These are phyloP conservation scores for Tylopilus sp. DNA, from an alignment of 768 basidiomycete genomes.

Conservation along the genomic window DNA sequence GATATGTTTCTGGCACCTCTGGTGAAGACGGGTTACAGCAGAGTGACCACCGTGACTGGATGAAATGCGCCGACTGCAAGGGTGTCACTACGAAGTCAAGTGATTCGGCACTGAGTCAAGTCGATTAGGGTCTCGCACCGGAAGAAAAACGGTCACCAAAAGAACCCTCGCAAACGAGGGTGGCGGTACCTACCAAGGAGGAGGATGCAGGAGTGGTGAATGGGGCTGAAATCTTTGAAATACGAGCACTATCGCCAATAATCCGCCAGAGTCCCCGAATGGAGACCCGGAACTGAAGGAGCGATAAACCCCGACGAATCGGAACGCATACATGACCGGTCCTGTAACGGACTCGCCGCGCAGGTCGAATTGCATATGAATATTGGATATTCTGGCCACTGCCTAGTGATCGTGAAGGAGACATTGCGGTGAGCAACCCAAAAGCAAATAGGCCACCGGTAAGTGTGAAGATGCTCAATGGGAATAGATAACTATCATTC, in stretches of 20 bases:
- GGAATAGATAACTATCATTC: constrained; percentile 3
- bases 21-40: no score
- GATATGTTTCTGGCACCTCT: no score
- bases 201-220: neutral
- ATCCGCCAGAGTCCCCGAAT: neutral
- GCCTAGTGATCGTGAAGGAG: constrained; percentile 10
- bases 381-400: constrained; percentile 1
- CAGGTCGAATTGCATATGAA: neutral
- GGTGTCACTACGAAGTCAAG: neutral
- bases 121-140: neutral
- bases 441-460: neutral
- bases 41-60: no score
- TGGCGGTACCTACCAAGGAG: neutral
- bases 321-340: neutral
- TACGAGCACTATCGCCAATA: neutral
- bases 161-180: neutral
- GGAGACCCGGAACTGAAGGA: neutral
- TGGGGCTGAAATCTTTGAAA: neutral
- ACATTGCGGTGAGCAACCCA: neutral
- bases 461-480: neutral
- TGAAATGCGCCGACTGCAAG: no score
- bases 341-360: neutral
- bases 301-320: neutral
- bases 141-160: neutral
- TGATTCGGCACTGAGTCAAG: neutral